These are phyloP conservation scores for Phytophthora constricta DNA, from an alignment of 352 stramenopile genomes.

Conservation along the genomic window DNA sequence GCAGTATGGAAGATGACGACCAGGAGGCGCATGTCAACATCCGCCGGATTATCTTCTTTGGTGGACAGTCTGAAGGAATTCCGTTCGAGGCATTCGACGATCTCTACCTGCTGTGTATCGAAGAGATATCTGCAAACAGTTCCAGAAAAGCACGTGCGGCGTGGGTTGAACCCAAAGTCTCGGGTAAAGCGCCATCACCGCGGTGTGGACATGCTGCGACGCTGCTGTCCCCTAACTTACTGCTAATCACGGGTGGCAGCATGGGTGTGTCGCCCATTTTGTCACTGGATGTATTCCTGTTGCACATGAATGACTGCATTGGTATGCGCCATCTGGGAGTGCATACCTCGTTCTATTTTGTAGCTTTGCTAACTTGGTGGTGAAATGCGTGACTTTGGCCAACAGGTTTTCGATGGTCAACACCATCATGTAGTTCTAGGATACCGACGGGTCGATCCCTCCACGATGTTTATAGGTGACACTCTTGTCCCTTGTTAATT, in stretches of 20 bases:
- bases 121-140: slow-evolving; percentile 17
- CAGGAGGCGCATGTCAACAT: slow-evolving; percentile 34
- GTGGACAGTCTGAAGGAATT: slow-evolving; percentile 70
- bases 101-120: slow-evolving; percentile 55
- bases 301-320: slow-evolving; percentile 47
- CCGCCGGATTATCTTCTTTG: slow-evolving; percentile 68
- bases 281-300: slow-evolving; percentile 45
- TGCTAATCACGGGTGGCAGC: slow-evolving; percentile 73
- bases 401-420: slow-evolving; percentile 65
- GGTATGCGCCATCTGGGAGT: slow-evolving; percentile 38
- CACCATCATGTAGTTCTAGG: slow-evolving; percentile 23
- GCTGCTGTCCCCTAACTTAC: slow-evolving; percentile 43
- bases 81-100: slow-evolving; percentile 76
- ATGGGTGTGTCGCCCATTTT: slow-evolving; percentile 61
- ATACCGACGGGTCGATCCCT: slow-evolving; percentile 56
- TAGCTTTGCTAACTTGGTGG: no score
- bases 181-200: slow-evolving; percentile 43
- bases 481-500: neutral
- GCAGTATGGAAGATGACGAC: neutral
- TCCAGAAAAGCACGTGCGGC: slow-evolving; percentile 33
- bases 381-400: neutral
- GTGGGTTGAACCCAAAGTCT: slow-evolving; percentile 47
- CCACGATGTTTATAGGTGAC: slow-evolving; percentile 61
- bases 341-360: no score
- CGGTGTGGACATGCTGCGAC: slow-evolving; percentile 59